These are phyloP conservation scores for Hypoxylon sp. DNA, from an alignment of 2,329 filamentous ascomycete species.

Conservation along the genomic window DNA sequence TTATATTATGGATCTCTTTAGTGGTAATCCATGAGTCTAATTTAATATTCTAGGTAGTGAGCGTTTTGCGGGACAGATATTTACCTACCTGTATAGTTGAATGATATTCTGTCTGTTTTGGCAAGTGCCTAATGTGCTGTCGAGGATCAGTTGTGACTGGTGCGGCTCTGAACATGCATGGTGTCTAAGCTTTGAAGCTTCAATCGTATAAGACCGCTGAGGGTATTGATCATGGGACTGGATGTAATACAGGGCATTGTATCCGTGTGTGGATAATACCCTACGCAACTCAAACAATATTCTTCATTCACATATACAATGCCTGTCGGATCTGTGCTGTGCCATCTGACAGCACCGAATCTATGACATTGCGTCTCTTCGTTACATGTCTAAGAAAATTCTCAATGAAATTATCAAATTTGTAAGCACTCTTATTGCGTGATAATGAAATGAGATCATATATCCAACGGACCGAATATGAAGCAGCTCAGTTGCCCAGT, in stretches of 20 bases:
- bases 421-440: constrained; percentile 5
- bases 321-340: constrained; percentile 2
- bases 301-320: not conserved
- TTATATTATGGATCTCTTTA: not conserved
- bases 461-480: not conserved
- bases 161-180: not conserved
- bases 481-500: not conserved
- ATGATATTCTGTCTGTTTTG: constrained; percentile 4
- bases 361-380: not conserved
- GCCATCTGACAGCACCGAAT: not conserved
- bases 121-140: not conserved
- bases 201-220: not conserved
- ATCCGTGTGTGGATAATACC: not conserved
- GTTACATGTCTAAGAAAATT: not conserved
- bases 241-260: not conserved
- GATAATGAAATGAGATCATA: constrained; percentile 2
- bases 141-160: not conserved
- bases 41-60: not conserved
- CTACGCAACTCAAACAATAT: not conserved
- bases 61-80: not conserved
- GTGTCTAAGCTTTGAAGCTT: not conserved
- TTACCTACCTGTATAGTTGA: not conserved
- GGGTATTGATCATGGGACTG: not conserved
- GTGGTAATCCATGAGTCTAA: too few relatives aligned
- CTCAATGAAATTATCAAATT: not conserved